Evolutionary conservation across 192 early-diverging fungal genomes (phyloP), one percentile per base, ranked within the genome.

Genomic region (Borealophlyctis nickersoniae): DNA sequence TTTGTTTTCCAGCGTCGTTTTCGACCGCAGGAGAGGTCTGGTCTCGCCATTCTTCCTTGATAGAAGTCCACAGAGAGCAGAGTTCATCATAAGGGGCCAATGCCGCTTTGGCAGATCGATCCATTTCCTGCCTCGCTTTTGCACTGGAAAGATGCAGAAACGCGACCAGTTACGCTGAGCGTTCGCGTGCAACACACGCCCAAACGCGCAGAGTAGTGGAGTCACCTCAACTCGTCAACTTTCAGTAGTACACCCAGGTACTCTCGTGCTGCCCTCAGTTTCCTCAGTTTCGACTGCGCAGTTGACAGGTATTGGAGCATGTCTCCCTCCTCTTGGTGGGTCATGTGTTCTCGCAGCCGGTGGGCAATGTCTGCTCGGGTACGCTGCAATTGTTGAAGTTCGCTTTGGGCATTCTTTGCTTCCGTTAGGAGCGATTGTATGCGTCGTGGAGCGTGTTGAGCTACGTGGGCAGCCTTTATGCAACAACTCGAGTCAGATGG

Each of bases 81-180:
- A 69, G 31, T 36, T 69, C 36, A 3, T 69, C 36, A 30, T 69
- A 69, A 5, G 59, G 58, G 13, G 32, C 48, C 52, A 69, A 34
- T 19, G 67, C 59, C 30, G 14, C 32, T 27, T 52, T 32, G 24
- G 55, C 32, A 54, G 60, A 48, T 7, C 51, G 26, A 3, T 26
- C 51, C n/a, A 49, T 49, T 0, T 49, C 35, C 23, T 36, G 36
- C 26, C 51, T 49, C 27, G 59, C 26, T 16, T 52, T 24, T 29
- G 65, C 16, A 32, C 65, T 66, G 52, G 9, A 33, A 32, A 23
- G 14, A 26, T n/a, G n/a, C n/a, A n/a, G n/a, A n/a, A n/a, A n/a
- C n/a, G n/a, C n/a, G n/a, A n/a, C n/a, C n/a, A n/a, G n/a, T n/a
- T n/a, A n/a, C n/a, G n/a, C n/a, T n/a, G n/a, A n/a, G n/a, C n/a